A percentile compares a stretch with the other conserved stretches of the same genome.
Conservation (phyloP, 352 stramenopile species). For the Pythium rhizo-oryzae region DNA sequence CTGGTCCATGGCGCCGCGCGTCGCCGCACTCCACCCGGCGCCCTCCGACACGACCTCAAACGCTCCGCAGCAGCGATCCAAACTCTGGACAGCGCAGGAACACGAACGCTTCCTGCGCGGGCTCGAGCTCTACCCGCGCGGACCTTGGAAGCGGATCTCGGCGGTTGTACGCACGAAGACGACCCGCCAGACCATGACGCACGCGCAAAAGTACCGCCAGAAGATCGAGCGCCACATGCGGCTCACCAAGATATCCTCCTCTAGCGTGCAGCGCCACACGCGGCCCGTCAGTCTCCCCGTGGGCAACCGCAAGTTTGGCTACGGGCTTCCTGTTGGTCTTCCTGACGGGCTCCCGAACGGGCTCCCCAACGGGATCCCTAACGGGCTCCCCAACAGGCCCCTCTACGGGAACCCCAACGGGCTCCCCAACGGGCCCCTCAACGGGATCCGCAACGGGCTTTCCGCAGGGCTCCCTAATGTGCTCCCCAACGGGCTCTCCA, state of each 20-base stretch:
- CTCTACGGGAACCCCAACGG: too few relatives aligned
- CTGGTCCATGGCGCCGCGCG: constrained; percentile 2
- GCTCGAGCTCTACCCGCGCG: constrained; percentile 9
- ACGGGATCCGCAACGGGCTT: too few relatives aligned
- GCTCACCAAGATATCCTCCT: not conserved
- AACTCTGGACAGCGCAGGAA: constrained; percentile 11
- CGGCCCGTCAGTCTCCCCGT: not conserved
- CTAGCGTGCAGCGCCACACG: too few relatives aligned
- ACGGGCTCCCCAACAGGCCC: too few relatives aligned
- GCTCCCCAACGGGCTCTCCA: too few relatives aligned
- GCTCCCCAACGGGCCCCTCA: too few relatives aligned
- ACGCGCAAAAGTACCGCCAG: constrained; percentile 55
- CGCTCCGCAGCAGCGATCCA: constrained; percentile 1
- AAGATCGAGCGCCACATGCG: constrained; percentile 23
- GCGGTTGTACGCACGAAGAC: constrained; percentile 50
- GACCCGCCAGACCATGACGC: constrained; percentile 58
- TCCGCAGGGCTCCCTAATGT: too few relatives aligned
- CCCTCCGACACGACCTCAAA: not conserved
- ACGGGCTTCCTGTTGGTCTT: too few relatives aligned
- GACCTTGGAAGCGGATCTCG: not conserved
- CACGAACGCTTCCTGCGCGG: constrained; percentile 15
- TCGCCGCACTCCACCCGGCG: not conserved
- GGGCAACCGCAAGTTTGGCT: too few relatives aligned
- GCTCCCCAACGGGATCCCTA: too few relatives aligned
- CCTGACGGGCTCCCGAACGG: too few relatives aligned